These are phyloP conservation scores for Venturia asperata DNA, from an alignment of 2,329 filamentous ascomycete species.

Conservation along the genomic window DNA sequence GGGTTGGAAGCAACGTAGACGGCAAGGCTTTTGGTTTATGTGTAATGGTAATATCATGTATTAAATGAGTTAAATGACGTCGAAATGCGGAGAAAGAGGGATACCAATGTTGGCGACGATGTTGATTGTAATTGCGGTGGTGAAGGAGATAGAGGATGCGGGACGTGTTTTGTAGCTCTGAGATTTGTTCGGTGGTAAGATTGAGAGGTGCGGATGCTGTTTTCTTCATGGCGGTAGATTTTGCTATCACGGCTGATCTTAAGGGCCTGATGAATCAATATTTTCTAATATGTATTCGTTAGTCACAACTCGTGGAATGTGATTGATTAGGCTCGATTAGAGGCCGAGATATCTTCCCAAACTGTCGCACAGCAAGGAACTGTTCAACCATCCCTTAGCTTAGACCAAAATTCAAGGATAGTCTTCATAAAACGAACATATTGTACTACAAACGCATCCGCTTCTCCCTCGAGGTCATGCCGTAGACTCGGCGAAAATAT, in stretches of 20 bases:
- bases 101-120: constrained; percentile 77
- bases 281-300: neutral
- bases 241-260: neutral
- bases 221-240: neutral
- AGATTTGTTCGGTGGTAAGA: neutral
- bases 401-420: too few relatives aligned
- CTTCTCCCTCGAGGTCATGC: too few relatives aligned
- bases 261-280: too few relatives aligned
- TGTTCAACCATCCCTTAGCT: too few relatives aligned
- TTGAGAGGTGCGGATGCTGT: neutral
- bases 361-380: too few relatives aligned
- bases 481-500: too few relatives aligned
- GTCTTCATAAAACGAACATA: too few relatives aligned
- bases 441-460: too few relatives aligned
- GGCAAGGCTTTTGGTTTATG: neutral
- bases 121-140: constrained; percentile 87
- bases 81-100: constrained; percentile 63
- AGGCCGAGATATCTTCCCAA: too few relatives aligned
- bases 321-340: too few relatives aligned
- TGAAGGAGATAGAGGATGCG: constrained; percentile 62
- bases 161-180: constrained; percentile 31
- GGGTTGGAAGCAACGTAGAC: neutral
- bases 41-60: constrained; percentile 27
- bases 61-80: constrained; percentile 54
- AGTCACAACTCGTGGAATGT: too few relatives aligned